A percentile compares a stretch with the other conserved stretches of the same genome.
Conservation (phyloP, 1,284 basidiomycete genomes). For the Peniophora sp. region DNA sequence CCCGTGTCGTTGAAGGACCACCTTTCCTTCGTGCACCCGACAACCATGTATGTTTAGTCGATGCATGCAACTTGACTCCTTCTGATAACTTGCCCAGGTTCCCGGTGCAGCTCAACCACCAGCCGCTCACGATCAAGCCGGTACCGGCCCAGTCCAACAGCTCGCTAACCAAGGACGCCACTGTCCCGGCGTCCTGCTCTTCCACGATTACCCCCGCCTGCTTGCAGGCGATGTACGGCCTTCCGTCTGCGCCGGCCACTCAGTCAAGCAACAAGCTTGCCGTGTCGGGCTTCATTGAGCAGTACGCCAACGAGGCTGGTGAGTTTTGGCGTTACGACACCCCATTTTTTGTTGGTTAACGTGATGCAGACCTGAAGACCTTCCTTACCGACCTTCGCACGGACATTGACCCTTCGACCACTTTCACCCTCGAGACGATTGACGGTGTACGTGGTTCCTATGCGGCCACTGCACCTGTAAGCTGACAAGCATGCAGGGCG, state of each 20-base stretch:
- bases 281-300: conserved; percentile 25
- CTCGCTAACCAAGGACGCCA: conserved; percentile 2
- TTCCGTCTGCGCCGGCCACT: conserved; percentile 22
- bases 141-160: conserved; percentile 5
- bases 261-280: conserved; percentile 17
- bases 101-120: conserved; percentile 1
- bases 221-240: conserved; percentile 22
- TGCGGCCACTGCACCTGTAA: too few species aligned
- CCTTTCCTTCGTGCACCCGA: conserved; percentile 13
- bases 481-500: conserved; percentile 6
- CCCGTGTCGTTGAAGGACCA: conserved; percentile 13
- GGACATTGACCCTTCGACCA: conserved; percentile 19
- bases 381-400: conserved; percentile 15
- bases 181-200: conserved; percentile 14
- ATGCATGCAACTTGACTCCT: too few species aligned
- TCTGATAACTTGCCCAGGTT: neutral
- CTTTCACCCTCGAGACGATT: conserved; percentile 13
- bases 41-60: conserved; percentile 13
- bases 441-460: too few species aligned
- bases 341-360: neutral
- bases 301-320: conserved; percentile 14
- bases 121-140: conserved; percentile 1
- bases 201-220: conserved; percentile 19
- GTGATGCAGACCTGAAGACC: neutral
- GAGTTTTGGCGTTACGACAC: conserved; percentile 10